Base-by-base conservation (phyloP, 371 early-diverging fungal genomes). In the Mortierella sp. region DNA sequence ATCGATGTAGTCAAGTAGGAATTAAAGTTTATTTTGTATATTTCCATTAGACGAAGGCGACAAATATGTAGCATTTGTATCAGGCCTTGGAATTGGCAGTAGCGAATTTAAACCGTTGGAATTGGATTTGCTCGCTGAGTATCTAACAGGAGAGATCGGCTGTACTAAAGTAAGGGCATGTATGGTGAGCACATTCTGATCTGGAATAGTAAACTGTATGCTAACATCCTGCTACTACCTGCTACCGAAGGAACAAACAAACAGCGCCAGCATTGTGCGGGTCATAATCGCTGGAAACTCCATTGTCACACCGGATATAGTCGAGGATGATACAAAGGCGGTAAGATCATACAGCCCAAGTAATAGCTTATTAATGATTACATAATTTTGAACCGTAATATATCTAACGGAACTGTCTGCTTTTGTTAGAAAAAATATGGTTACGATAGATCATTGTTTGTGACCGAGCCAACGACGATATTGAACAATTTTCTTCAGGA, bases 241-340 rank as follows among this genome's bases (percentile, higher is more conserved):
- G 34, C 26, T 55, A 19, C 54, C n/a, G 42, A 63, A 91, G 86
- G 87, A 91, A 35, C 89, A 91, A 86, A 47, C 56, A 19, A 65
- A 70, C 2, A 76, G 85, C 42, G 68, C 91, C 0, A 69, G 72
- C 9, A 92, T 96, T 64, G 78, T 84, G 7, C 82, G 94, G 23
- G 78, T 94, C 5, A 85, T 95, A 32, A 55, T 96, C n/a, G 93
- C 92, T 9, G 96, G 96, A 23, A 94, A 95, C 70, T 88, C 92
- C 1, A 53, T 95, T 10, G 73, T 84, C 7, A 83, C 84, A 19
- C 74, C 77, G 2, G 69, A 84, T n/a, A 37, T 71, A 12, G 43
- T 70, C 15, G 84, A 83, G 29, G 83, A 85, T 37, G 85, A 74
- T 9, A 68, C 76, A 13, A 85, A 85, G 43, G 62, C 68, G 42